These are phyloP conservation scores for Ophiocordyceps camponoti-leonardi DNA, from an alignment of 2,329 filamentous ascomycete genomes.

Conservation along the genomic window DNA sequence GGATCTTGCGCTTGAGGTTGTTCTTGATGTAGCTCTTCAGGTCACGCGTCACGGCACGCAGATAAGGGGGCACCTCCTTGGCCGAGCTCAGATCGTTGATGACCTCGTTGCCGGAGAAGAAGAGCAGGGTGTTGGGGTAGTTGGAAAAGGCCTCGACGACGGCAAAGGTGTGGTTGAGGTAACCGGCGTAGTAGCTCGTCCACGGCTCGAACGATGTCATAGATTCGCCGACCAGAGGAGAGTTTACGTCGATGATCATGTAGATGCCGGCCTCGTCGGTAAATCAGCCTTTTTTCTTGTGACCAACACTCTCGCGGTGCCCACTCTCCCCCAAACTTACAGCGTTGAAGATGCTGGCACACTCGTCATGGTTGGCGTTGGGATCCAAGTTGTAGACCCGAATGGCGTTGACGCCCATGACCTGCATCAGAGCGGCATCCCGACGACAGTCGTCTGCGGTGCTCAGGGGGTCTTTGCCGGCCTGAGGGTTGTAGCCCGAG, in stretches of 20 bases:
- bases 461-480: slow-evolving; percentile 41
- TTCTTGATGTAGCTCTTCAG: slow-evolving; percentile 67
- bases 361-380: slow-evolving; percentile 47
- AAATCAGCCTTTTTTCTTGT: too few species aligned
- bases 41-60: slow-evolving; percentile 60
- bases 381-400: slow-evolving; percentile 55
- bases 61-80: slow-evolving; percentile 47
- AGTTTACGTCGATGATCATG: slow-evolving; percentile 54
- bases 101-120: slow-evolving; percentile 68
- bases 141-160: slow-evolving; percentile 49
- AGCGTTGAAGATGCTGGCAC: slow-evolving; percentile 50
- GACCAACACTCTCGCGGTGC: too few species aligned
- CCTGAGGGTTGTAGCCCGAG: slow-evolving; percentile 38
- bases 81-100: slow-evolving; percentile 49
- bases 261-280: slow-evolving; percentile 40
- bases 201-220: slow-evolving; percentile 37
- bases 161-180: slow-evolving; percentile 49
- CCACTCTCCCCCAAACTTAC: slow-evolving; percentile 16
- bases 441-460: slow-evolving; percentile 39
- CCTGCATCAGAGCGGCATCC: slow-evolving; percentile 49
- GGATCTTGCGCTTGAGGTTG: slow-evolving; percentile 49
- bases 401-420: slow-evolving; percentile 47
- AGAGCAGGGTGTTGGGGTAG: slow-evolving; percentile 51
- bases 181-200: slow-evolving; percentile 40
- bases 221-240: slow-evolving; percentile 40